Evolutionary conservation across 1,139 yeast species (phyloP).

Genomic region (Hemisphaericaspora subhashii): DNA sequence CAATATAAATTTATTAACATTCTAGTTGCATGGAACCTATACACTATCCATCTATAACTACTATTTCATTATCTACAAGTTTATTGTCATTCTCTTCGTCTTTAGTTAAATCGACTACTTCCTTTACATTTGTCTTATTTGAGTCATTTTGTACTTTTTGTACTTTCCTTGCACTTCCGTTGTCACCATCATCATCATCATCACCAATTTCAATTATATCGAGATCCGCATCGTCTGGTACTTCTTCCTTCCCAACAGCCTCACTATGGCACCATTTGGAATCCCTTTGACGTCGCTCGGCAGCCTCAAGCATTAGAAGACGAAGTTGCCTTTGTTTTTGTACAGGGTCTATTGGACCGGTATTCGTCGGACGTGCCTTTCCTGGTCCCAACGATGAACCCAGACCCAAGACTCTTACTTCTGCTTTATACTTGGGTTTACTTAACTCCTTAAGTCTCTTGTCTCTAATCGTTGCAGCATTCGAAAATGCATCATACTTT

Average conservation of each 20-base stretch:
- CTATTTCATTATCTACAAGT: conserved; percentile 12
- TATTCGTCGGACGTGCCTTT: conserved; percentile 8
- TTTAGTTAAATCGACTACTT: conserved; percentile 24
- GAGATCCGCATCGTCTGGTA: conserved; percentile 36
- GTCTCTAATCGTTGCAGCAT: conserved; percentile 32
- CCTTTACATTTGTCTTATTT: conserved; percentile 10
- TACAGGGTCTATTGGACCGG: conserved; percentile 12
- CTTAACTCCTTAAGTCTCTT: conserved; percentile 38
- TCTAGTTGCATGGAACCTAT: background rate
- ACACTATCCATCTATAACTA: conserved; percentile 21
- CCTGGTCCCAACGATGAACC: background rate
- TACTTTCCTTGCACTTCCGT: too few relatives aligned
- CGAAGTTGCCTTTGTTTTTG: conserved; percentile 29
- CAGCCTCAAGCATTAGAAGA: conserved; percentile 62
- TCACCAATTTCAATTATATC: conserved; percentile 24
- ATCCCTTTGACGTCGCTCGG: conserved; percentile 61
- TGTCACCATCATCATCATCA: conserved; percentile 4
- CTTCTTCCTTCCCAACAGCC: conserved; percentile 21
- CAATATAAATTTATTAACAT: background rate
- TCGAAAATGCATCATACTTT: conserved; percentile 15
- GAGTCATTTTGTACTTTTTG: background rate
- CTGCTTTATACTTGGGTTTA: conserved; percentile 40
- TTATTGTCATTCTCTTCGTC: conserved; percentile 3
- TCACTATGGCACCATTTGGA: conserved; percentile 51
- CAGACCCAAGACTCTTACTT: conserved; percentile 36